Percentiles rank a stretch among this genome's conserved stretches.
These are phyloP conservation scores for Silene conica DNA, from an alignment of 148 eudicot species.

Conservation along the genomic window DNA sequence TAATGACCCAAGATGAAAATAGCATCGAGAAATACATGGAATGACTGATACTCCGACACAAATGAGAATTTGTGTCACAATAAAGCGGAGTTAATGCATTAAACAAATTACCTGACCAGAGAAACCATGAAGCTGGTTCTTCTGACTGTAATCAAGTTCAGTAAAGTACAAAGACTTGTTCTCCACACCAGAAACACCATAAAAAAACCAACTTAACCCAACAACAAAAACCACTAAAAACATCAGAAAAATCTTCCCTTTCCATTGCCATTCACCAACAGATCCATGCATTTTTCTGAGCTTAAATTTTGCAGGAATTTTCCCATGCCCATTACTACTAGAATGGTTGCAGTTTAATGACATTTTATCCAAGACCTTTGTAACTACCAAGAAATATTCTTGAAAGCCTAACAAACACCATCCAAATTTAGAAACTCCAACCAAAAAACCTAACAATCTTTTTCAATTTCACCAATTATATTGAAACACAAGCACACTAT, in stretches of 20 bases:
- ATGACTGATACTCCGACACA: too few relatives aligned
- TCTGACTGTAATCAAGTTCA: conserved; percentile 33
- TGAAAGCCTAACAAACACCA: conserved; percentile 37
- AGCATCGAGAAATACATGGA: too few relatives aligned
- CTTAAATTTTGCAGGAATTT: conserved; percentile 34
- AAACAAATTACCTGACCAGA: conserved; percentile 25
- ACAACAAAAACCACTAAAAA: conserved; percentile 29
- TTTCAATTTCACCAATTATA: too few relatives aligned
- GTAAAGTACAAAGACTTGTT: conserved; percentile 24
- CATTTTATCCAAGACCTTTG: conserved; percentile 49
- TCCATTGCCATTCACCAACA: conserved; percentile 40
- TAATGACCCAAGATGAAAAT: too few relatives aligned
- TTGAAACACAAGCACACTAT: neutral
- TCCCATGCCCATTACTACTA: conserved; percentile 40
- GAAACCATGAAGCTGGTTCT: conserved; percentile 9
- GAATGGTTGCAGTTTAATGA: conserved; percentile 39
- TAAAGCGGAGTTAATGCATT: too few relatives aligned
- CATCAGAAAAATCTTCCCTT: conserved; percentile 25
- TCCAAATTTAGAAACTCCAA: conserved; percentile 28
- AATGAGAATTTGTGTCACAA: too few relatives aligned
- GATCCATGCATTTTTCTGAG: conserved; percentile 40
- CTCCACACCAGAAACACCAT: conserved; percentile 26
- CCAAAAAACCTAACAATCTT: conserved; percentile 7
- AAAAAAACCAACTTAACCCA: conserved; percentile 41
- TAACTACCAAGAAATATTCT: conserved; percentile 31